These are phyloP conservation scores for Casuarina glauca DNA, from an alignment of 306 rosid genomes.

Conservation along the genomic window DNA sequence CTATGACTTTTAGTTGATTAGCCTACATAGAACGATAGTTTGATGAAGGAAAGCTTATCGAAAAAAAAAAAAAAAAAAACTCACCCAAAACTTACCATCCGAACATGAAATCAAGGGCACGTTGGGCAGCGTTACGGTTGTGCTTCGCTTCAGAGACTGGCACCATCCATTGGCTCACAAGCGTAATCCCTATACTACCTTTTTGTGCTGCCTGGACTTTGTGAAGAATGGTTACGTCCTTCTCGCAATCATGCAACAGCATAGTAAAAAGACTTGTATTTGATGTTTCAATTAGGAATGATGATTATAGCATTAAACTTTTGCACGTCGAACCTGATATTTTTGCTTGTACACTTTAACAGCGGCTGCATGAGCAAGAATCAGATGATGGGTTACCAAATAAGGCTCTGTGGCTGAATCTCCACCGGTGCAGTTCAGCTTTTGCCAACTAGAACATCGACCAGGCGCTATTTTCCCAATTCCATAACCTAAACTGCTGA, in stretches of 20 bases:
- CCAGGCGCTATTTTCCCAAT: constrained; percentile 51
- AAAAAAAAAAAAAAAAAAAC: too few species aligned
- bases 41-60: too few species aligned
- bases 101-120: constrained; percentile 63
- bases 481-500: constrained; percentile 44
- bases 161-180: constrained; percentile 49
- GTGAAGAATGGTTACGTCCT: too few species aligned
- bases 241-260: too few species aligned
- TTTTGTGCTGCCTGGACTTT: constrained; percentile 51
- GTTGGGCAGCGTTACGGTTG: constrained; percentile 47
- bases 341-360: constrained; percentile 47
- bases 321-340: constrained; percentile 42
- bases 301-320: background rate
- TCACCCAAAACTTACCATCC: constrained; percentile 51
- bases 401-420: constrained; percentile 70
- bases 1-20: too few species aligned
- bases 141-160: constrained; percentile 36
- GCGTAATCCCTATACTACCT: constrained; percentile 61
- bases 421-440: constrained; percentile 55
- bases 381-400: constrained; percentile 49
- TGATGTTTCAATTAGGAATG: too few species aligned
- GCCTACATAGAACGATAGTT: too few species aligned
- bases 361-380: constrained; percentile 66
- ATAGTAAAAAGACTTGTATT: too few species aligned
- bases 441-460: constrained; percentile 60